Evolutionary conservation across 1,139 yeast genomes (phyloP), one percentile per base, ranked within the genome.

Genomic region (Suhomyces atakaporum): DNA sequence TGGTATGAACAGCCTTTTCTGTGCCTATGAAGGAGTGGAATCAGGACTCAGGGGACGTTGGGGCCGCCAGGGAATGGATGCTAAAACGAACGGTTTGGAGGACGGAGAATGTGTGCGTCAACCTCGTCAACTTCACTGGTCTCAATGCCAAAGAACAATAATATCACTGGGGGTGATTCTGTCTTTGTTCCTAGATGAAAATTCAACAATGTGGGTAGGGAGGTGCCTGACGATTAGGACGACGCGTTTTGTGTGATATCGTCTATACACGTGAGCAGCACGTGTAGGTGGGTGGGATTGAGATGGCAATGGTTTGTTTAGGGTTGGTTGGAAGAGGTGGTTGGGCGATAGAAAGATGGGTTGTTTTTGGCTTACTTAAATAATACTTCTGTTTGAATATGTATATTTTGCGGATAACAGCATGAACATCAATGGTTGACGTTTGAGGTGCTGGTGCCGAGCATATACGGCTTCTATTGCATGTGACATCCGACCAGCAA

Each of bases 191-290:
- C 23, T 26, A 27, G 33, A 34, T 34, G 28, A 35, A 35, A 21
- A 19, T 15, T 3, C 32, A 35, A 35, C 38, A 35, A 35, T 35
- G 24, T 18, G 10, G 2, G 33, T 11, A 9, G 21, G 33, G 31
- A 29, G 38, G 33, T 12, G 22, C 24, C 31, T 21, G 38, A 35
- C 38, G 38, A 35, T 6, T n/a, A 9, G 26, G 9, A 9, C 15
- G 31, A 26, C 38, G 38, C 31, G 38, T 33, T 44, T 45, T 43
- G 49, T 45, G 42, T n/a, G 15, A n/a, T 14, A 22, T 45, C 49
- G 47, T 37, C 44, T 27, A 14, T 29, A 20, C 35, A 28, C 29
- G 27, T 28, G 30, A 11, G 7, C 10, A 5, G 14, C 16, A 25
- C 27, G 27, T 13, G 27, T n/a, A n/a, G n/a, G n/a, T n/a, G n/a